Evolutionary conservation across 495 filamentous ascomycete species (phyloP), one percentile per base, ranked within the genome.

Genomic region (Ascobolus immersus): DNA sequence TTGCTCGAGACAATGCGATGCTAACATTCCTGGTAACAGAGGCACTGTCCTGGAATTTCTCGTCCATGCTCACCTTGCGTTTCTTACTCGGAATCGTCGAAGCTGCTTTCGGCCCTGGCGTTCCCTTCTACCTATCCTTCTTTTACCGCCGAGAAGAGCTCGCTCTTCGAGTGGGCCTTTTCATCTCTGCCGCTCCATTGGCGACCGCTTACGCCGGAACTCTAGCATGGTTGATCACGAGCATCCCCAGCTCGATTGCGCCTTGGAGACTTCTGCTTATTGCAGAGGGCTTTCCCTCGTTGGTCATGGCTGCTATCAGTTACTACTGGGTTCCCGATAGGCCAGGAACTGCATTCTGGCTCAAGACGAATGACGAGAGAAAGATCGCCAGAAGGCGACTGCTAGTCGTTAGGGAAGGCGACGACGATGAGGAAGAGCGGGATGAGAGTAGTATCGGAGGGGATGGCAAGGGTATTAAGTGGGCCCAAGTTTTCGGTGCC

Each of bases 231-330:
- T 77, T 69, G 5, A 86, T 92, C 36, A 81, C 75, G 0, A 72
- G 65, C 0, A 70, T 73, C 2, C 59, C 69, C 45, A 56, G 69
- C 1, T 48, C 57, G 5, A 54, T 90, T 23, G 62, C 73, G 1
- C 74, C 66, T 33, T 91, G 80, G 80, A 62, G 76, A 21, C 51
- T 90, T 1, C 52, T 91, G 14, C 86, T 91, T 51, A 55, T 90
- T 4, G 71, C 84, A 4, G 80, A 91, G 52, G 80, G 80, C 2
- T 41, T 78, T 2, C 80, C 80, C 2, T 71, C 67, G 2, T 55
- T 78, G 24, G 27, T 69, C 3, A 59, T 76, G n/a, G 70, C 73
- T 0, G 35, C 69, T 12, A 39, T 73, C 19, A 65, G 71, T 1
- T 90, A 57, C 46, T 71, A 67, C 42, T 64, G 60, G 34, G 52